Evolutionary conservation across 805 yeast genomes (phyloP).

Genomic region (Candida morakotiae): DNA sequence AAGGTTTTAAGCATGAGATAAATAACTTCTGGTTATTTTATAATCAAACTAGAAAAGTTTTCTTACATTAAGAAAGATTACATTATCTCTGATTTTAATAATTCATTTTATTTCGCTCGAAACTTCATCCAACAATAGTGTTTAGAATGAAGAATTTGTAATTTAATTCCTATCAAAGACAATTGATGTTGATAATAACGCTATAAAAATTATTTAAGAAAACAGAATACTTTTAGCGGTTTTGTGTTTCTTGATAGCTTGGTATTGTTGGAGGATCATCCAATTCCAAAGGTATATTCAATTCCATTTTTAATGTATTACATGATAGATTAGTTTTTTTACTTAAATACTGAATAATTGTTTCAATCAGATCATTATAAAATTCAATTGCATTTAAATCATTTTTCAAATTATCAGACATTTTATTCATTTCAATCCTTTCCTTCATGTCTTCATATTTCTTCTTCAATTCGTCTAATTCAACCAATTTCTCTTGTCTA

Average conservation of each 20-base stretch:
- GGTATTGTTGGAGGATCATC: slow-evolving; percentile 3
- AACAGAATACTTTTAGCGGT: too few species aligned
- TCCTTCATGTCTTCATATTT: not conserved
- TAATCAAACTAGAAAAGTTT: too few species aligned
- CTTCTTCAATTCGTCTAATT: not conserved
- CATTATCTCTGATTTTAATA: too few species aligned
- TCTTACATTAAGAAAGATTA: too few species aligned
- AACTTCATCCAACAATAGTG: too few species aligned
- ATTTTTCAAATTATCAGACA: not conserved
- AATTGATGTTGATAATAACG: not conserved
- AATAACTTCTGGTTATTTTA: too few species aligned
- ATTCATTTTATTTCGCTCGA: too few species aligned
- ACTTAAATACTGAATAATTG: not conserved
- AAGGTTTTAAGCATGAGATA: too few species aligned
- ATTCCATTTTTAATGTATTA: not conserved
- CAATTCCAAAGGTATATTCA: slow-evolving; percentile 5
- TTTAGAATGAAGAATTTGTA: too few species aligned
- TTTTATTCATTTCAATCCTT: not conserved
- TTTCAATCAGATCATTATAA: slow-evolving; percentile 5
- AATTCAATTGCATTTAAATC: slow-evolving; percentile 5
- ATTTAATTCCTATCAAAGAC: too few species aligned
- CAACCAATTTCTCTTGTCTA: not conserved
- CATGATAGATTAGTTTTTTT: not conserved
- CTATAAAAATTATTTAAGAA: too few species aligned
- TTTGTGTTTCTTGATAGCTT: not conserved